Evolutionary conservation across 768 basidiomycete species (phyloP).

Genomic region (Lactifluus volemus): DNA sequence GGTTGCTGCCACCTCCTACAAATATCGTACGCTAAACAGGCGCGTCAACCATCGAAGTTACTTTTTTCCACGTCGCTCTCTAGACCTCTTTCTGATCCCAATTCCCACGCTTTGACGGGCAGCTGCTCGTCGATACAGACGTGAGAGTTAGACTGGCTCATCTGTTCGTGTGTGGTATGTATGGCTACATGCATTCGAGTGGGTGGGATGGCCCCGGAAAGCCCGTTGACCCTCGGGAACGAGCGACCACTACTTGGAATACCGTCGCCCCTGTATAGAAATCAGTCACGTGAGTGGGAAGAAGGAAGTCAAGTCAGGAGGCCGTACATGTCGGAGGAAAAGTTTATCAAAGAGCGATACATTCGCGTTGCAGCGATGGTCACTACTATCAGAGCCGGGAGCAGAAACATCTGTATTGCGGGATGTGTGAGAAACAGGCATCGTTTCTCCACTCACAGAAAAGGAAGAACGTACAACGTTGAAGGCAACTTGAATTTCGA

Average conservation of each 20-base stretch:
- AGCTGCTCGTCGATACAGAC: neutral
- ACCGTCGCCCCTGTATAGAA: neutral
- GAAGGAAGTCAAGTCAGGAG: neutral
- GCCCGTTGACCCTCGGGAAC: no score
- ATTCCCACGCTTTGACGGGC: neutral
- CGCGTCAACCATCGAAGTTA: no score
- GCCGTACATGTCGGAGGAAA: neutral
- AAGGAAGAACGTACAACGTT: neutral
- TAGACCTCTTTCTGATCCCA: neutral
- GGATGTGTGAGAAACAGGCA: neutral
- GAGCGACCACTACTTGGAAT: neutral
- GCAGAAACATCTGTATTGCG: neutral
- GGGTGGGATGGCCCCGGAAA: neutral
- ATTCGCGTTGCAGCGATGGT: constrained; percentile 6
- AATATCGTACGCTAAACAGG: no score
- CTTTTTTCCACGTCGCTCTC: neutral
- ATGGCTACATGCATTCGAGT: neutral
- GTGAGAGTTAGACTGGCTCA: no score
- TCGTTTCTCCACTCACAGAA: neutral
- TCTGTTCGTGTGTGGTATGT: no score
- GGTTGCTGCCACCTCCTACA: no score
- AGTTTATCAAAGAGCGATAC: neutral
- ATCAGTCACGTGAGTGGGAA: neutral
- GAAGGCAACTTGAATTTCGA: neutral
- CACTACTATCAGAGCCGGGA: neutral